These are phyloP conservation scores for Colletotrichum horii DNA, from an alignment of 2,329 filamentous ascomycete species.

Conservation along the genomic window DNA sequence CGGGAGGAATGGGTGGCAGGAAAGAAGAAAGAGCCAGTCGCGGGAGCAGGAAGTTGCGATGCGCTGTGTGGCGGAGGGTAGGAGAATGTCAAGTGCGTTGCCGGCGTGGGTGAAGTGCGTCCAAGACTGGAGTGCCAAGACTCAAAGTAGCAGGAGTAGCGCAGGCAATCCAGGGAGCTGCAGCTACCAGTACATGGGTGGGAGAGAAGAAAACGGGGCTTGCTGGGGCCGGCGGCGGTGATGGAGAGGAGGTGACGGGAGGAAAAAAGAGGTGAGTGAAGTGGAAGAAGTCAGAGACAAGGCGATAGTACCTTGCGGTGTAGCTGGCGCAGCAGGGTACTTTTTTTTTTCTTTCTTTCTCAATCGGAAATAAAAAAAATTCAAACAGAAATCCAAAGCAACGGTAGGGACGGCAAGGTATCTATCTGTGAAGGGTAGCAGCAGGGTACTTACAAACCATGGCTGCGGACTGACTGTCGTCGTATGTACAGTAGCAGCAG, in stretches of 20 bases:
- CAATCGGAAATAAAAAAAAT: neutral
- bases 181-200: neutral
- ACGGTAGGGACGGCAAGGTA: neutral
- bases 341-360: neutral
- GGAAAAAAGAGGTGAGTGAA: neutral
- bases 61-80: constrained; percentile 6
- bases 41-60: constrained; percentile 3
- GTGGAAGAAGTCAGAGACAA: neutral
- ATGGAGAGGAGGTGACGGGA: neutral
- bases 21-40: constrained; percentile 8
- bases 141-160: neutral
- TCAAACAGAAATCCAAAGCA: neutral
- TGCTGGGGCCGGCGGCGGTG: neutral
- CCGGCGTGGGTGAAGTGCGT: neutral
- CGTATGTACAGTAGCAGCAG: neutral
- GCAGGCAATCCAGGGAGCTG: constrained; percentile 1
- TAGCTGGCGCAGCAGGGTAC: neutral
- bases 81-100: neutral
- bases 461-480: neutral
- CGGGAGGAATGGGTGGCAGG: neutral
- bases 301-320: neutral
- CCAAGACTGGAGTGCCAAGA: constrained; percentile 10
- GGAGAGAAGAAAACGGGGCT: constrained; percentile 7
- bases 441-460: constrained; percentile 23
- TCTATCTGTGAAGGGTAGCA: neutral